Evolutionary conservation across 2,329 filamentous ascomycete species (phyloP).

Genomic region (Penicillium sp.): DNA sequence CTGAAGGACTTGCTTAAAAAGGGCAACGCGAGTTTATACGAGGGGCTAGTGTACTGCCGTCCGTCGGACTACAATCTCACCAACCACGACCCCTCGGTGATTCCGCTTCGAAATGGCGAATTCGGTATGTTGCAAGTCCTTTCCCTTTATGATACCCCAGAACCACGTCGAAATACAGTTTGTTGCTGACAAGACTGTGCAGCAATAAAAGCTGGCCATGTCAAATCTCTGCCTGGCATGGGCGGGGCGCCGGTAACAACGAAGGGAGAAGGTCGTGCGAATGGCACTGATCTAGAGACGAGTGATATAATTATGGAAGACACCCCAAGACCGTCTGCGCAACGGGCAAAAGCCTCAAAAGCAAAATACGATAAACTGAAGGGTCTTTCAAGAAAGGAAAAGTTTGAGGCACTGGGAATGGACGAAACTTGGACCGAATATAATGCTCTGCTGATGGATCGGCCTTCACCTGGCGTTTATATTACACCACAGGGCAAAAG

Average conservation of each 20-base stretch:
- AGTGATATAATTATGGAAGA: neutral
- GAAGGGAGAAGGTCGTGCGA: slow-evolving; percentile 18
- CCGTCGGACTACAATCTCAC: slow-evolving; percentile 40
- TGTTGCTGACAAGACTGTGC: neutral
- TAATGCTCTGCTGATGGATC: slow-evolving; percentile 41
- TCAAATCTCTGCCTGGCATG: neutral
- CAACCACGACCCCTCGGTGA: slow-evolving; percentile 38
- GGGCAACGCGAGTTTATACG: slow-evolving; percentile 49
- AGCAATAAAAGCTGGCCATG: slow-evolving; percentile 16
- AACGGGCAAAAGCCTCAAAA: neutral
- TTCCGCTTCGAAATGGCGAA: slow-evolving; percentile 33
- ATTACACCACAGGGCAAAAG: slow-evolving; percentile 45
- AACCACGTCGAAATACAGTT: neutral
- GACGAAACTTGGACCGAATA: slow-evolving; percentile 49
- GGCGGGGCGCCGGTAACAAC: too few relatives aligned
- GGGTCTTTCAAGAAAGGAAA: slow-evolving; percentile 44
- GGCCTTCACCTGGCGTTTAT: slow-evolving; percentile 45
- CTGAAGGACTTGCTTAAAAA: slow-evolving; percentile 43
- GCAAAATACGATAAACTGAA: slow-evolving; percentile 11
- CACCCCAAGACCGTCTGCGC: slow-evolving; percentile 8
- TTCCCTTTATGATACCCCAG: neutral
- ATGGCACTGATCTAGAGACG: slow-evolving; percentile 12
- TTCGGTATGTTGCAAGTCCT: slow-evolving; percentile 31
- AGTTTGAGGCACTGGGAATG: slow-evolving; percentile 43
- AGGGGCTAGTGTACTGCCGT: slow-evolving; percentile 39